Conservation (phyloP, 2,329 filamentous ascomycete genomes). For the Chrysosporium queenslandicum region DNA sequence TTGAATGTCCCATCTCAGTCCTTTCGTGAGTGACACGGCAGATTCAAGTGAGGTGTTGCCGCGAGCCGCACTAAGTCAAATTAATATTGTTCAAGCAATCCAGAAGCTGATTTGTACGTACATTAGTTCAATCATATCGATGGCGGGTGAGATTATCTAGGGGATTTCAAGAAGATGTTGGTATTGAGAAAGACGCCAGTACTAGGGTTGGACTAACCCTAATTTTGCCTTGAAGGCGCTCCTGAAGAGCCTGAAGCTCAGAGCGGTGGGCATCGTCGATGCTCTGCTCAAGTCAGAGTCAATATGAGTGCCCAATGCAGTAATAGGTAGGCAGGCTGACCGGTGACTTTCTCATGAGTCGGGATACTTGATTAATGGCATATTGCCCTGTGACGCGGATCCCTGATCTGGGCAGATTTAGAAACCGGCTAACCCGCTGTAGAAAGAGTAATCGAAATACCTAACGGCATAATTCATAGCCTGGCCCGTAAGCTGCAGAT, state of each 20-base stretch:
- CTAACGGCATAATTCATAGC: slow-evolving; percentile 88
- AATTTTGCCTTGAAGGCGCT: slow-evolving; percentile 73
- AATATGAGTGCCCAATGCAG: not conserved
- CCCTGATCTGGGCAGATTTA: slow-evolving; percentile 47
- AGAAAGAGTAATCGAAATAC: slow-evolving; percentile 19
- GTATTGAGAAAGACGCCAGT: not conserved
- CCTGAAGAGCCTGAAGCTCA: slow-evolving; percentile 62
- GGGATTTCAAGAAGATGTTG: not conserved
- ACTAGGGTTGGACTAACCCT: slow-evolving; percentile 44
- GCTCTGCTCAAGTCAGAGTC: slow-evolving; percentile 36
- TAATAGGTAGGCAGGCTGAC: slow-evolving; percentile 24
- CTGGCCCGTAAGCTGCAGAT: slow-evolving; percentile 55
- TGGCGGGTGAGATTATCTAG: slow-evolving; percentile 79
- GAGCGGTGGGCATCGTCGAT: slow-evolving; percentile 62
- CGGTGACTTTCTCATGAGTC: slow-evolving; percentile 51
- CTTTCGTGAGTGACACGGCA: slow-evolving; percentile 70
- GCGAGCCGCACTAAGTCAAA: slow-evolving; percentile 48
- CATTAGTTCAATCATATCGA: slow-evolving; percentile 89
- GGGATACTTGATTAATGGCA: slow-evolving; percentile 70
- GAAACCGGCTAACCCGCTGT: not conserved
- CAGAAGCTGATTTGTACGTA: slow-evolving; percentile 30
- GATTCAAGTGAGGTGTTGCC: slow-evolving; percentile 77
- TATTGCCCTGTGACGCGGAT: slow-evolving; percentile 77
- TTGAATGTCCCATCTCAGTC: slow-evolving; percentile 73
- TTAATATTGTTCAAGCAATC: slow-evolving; percentile 11